Percentiles rank a stretch among this genome's conserved stretches.
These are phyloP conservation scores for Spizellomyces sp. DNA, from an alignment of 192 early-diverging fungal genomes.

Conservation along the genomic window DNA sequence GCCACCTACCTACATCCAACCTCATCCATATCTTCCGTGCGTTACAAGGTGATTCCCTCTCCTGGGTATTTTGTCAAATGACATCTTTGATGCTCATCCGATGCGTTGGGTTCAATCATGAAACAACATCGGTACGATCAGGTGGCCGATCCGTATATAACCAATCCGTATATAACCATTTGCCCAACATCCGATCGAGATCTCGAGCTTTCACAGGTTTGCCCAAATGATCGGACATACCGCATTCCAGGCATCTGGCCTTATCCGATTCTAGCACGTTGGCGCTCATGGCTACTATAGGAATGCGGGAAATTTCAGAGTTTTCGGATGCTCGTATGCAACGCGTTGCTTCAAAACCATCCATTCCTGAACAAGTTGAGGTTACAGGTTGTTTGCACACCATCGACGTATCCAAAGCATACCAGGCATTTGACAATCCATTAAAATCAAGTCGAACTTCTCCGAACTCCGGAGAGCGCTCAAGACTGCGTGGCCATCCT, in stretches of 20 bases:
- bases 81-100: no score
- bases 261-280: conserved; percentile 11
- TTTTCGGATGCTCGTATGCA: not conserved
- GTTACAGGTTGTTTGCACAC: conserved; percentile 7
- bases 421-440: conserved; percentile 25
- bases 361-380: conserved; percentile 1
- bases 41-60: no score
- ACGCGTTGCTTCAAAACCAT: not conserved
- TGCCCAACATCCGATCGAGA: not conserved
- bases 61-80: no score
- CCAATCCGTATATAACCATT: conserved; percentile 9
- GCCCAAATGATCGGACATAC: conserved; percentile 20
- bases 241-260: conserved; percentile 7
- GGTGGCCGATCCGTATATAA: not conserved
- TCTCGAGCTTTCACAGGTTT: conserved; percentile 23
- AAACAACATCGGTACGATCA: no score
- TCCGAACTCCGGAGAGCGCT: not conserved
- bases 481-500: not conserved
- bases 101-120: no score
- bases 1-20: no score
- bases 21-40: no score
- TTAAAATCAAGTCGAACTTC: conserved; percentile 12
- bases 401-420: conserved; percentile 10
- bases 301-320: not conserved
- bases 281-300: conserved; percentile 21